Base-by-base conservation (phyloP, 1,139 yeast genomes). In the Pneumocystis murina region DNA sequence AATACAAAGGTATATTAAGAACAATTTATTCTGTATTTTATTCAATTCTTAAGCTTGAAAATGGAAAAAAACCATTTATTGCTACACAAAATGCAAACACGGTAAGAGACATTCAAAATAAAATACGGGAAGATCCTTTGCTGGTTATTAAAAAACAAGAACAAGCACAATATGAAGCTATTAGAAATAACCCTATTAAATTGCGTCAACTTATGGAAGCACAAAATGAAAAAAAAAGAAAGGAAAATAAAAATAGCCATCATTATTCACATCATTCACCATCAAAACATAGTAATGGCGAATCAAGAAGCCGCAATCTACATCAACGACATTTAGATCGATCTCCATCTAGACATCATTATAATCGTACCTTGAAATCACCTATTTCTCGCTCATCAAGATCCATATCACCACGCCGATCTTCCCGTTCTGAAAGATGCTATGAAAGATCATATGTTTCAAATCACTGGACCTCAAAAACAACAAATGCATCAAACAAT, bases 41-140 rank as follows among this genome's bases (percentile, higher is more conserved):
- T 38, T 38, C 28, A 38, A 40, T 12, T 10, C 28, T 20, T 14
- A 58, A 58, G 43, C 30, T 40, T 30, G 43, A 40, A 12, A 30
- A 58, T 38, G 71, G 71, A 48, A 67, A 68, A 63, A 70, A 70
- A 39, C 68, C 66, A 40, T 65, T 65, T 59, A 63, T 64, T 67
- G 14, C 64, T 64, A 36, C 63, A 33, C 30, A 60, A 58, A 28
- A 62, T 64, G 64, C 66, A 58, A 58, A 55, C 54, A 43, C 67
- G 17, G 67, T 69, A 10, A 66, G 63, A n/a, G 77, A 72, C 64
- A 67, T 68, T 60, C 66, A 68, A 59, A 64, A 62, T 10, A 70
- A 70, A 64, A 68, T 72, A 1, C 74, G 76, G 38, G 82, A 81
- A 60, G 89, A 84, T 69, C 88, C 88, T 0, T 75, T 84, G 75